Evolutionary conservation across 352 stramenopile species (phyloP).

Genomic region (Hyaloperonospora arabidopsidis): DNA sequence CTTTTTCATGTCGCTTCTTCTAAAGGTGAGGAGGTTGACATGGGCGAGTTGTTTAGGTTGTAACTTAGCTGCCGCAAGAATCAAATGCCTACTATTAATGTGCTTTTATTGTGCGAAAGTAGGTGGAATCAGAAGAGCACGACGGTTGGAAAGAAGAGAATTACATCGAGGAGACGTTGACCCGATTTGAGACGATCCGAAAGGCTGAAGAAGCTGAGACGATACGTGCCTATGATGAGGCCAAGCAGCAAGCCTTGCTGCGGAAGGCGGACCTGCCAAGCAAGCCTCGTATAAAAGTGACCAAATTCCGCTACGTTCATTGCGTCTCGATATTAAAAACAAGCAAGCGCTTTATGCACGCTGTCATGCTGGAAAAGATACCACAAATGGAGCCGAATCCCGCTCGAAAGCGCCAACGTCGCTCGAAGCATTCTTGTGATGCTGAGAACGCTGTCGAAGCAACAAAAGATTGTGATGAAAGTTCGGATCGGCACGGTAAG

Average conservation of each 20-base stretch:
- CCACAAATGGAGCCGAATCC: conserved; percentile 4
- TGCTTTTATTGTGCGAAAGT: background rate
- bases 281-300: conserved; percentile 18
- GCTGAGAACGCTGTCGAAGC: conserved; percentile 4
- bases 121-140: conserved; percentile 25
- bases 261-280: conserved; percentile 6
- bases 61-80: too few relatives aligned
- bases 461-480: conserved; percentile 18
- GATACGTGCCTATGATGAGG: conserved; percentile 15
- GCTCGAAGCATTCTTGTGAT: conserved; percentile 4
- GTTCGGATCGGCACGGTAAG: conserved; percentile 2
- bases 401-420: conserved; percentile 13
- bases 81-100: too few relatives aligned
- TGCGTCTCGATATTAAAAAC: conserved; percentile 22
- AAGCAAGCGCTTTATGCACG: conserved; percentile 27
- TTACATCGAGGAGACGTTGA: conserved; percentile 13
- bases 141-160: conserved; percentile 17
- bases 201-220: conserved; percentile 17
- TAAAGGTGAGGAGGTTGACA: background rate
- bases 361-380: conserved; percentile 24
- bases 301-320: conserved; percentile 23
- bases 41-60: too few relatives aligned
- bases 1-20: conserved; percentile 24
- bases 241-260: conserved; percentile 17
- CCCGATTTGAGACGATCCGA: conserved; percentile 15